Evolutionary conservation across 176 grass and related monocot genomes (phyloP).

Genomic region (maize (Zea mays)): Zm-B73-REFERENCE-NAM-5.0 NC_050103.1:126066001-126066500

Average conservation of each 20-base stretch:
- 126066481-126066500: neutral
- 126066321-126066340: neutral
- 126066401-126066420: neutral
- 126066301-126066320: slow-evolving; percentile 21
- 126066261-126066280: slow-evolving; percentile 23
- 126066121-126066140: slow-evolving; percentile 6
- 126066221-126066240: neutral
- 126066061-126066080: neutral
- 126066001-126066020: slow-evolving; percentile 52
- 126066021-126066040: slow-evolving; percentile 61
- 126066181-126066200: slow-evolving; percentile 4
- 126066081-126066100: slow-evolving; percentile 8
- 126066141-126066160: slow-evolving; percentile 24
- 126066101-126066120: neutral
- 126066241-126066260: neutral
- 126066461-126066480: neutral
- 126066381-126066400: slow-evolving; percentile 46
- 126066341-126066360: neutral
- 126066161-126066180: slow-evolving; percentile 1
- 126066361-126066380: slow-evolving; percentile 49
- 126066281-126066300: slow-evolving; percentile 52
- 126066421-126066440: neutral
- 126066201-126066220: slow-evolving; percentile 3
- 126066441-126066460: neutral
- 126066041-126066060: slow-evolving; percentile 32